These are phyloP conservation scores for Cyclotella baltica DNA, from an alignment of 108 stramenopile genomes.

Conservation along the genomic window DNA sequence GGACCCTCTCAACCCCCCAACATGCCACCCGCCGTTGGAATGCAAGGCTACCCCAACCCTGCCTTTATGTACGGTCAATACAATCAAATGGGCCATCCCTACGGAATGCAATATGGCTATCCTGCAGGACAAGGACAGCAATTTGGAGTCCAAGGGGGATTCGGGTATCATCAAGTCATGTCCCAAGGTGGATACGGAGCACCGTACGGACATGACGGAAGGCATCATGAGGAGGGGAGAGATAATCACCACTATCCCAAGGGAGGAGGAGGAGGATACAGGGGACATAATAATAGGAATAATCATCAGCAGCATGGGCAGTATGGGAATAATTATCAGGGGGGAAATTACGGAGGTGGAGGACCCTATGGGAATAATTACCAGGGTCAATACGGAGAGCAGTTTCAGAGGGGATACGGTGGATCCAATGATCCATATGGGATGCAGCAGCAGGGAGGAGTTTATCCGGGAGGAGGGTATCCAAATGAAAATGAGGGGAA, in stretches of 20 bases:
- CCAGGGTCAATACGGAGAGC: slow-evolving; percentile 40
- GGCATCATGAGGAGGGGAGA: slow-evolving; percentile 68
- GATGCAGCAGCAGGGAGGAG: slow-evolving; percentile 59
- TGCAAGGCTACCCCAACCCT: slow-evolving; percentile 68
- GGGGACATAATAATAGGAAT: slow-evolving; percentile 69
- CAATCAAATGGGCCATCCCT: slow-evolving; percentile 75
- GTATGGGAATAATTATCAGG: slow-evolving; percentile 23
- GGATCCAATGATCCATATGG: slow-evolving; percentile 73
- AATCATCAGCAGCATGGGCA: slow-evolving; percentile 59
- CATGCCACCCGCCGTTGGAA: slow-evolving; percentile 79
- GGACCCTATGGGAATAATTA: slow-evolving; percentile 60
- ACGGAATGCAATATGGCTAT: slow-evolving; percentile 80
- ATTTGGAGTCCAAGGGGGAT: slow-evolving; percentile 68
- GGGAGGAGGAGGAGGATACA: slow-evolving; percentile 74
- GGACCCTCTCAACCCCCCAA: slow-evolving; percentile 41
- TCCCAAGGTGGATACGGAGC: slow-evolving; percentile 82
- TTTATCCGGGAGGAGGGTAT: slow-evolving; percentile 58
- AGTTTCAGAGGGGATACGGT: slow-evolving; percentile 65
- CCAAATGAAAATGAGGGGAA: slow-evolving; percentile 66
- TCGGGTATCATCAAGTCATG: slow-evolving; percentile 79
- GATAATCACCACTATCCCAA: slow-evolving; percentile 68
- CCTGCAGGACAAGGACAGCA: slow-evolving; percentile 61
- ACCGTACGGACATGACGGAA: slow-evolving; percentile 53
- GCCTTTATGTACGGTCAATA: slow-evolving; percentile 78
- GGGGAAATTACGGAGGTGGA: slow-evolving; percentile 26